These are phyloP conservation scores for Sporothrix humicola DNA, from an alignment of 2,329 filamentous ascomycete genomes.

Conservation along the genomic window DNA sequence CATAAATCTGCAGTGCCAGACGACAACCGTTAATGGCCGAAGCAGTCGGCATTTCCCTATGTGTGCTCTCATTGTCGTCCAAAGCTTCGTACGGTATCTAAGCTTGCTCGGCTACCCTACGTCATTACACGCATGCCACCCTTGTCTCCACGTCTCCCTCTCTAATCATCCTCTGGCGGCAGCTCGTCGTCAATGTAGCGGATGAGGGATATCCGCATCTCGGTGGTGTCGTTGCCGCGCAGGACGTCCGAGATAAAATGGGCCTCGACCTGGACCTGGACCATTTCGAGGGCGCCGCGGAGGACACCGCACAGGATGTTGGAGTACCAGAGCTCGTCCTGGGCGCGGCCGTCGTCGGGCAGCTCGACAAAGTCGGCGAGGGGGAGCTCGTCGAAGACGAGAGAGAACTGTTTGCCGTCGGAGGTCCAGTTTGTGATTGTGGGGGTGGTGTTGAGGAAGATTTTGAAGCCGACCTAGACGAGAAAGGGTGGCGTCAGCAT, in stretches of 20 bases:
- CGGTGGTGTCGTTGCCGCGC: conserved; percentile 91
- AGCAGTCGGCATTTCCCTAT: no score
- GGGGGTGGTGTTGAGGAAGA: conserved; percentile 96
- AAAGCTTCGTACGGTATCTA: no score
- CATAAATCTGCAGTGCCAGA: no score
- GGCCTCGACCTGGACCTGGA: conserved; percentile 98
- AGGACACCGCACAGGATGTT: conserved; percentile 96
- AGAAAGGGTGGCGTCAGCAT: not conserved
- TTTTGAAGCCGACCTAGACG: conserved; percentile 90
- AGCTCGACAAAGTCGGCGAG: conserved; percentile 97
- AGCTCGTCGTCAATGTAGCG: conserved; percentile 97
- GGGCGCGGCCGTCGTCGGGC: conserved; percentile 91
- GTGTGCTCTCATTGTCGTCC: no score
- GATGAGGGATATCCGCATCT: conserved; percentile 92
- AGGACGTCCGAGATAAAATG: conserved; percentile 95
- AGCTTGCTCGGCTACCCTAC: no score
- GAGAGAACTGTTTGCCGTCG: conserved; percentile 94
- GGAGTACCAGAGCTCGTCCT: conserved; percentile 98
- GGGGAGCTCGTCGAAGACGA: conserved; percentile 96
- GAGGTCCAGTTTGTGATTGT: conserved; percentile 93
- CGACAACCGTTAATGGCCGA: no score
- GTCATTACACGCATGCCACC: not conserved
- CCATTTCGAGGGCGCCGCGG: conserved; percentile 93
- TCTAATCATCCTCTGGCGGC: conserved; percentile 90
- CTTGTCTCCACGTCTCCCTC: not conserved